phyloP scores from a whole-genome alignment of 352 stramenopile genomes.

The Phytopythium montanum region DNA sequence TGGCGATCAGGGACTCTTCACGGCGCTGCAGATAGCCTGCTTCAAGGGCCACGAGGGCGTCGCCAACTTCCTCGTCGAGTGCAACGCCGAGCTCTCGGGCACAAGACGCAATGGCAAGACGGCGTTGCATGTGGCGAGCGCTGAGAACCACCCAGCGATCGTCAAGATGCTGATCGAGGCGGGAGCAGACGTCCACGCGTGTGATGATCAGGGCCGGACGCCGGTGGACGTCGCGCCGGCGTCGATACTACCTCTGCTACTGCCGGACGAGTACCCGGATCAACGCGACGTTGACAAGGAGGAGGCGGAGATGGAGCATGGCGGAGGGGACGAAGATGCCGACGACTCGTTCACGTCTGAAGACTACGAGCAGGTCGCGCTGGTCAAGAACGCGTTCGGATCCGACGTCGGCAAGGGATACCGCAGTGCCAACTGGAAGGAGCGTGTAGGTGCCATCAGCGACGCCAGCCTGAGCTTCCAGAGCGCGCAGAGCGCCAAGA shows the following conservation, averaged over 20 bases:
- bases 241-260: conserved; percentile 37
- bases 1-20: conserved; percentile 68
- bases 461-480: conserved; percentile 54
- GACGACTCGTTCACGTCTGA: conserved; percentile 27
- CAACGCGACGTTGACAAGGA: conserved; percentile 17
- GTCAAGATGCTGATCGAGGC: conserved; percentile 68
- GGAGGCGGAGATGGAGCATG: conserved; percentile 21
- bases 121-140: conserved; percentile 63
- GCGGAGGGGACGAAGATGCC: conserved; percentile 26
- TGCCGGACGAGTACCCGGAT: conserved; percentile 37
- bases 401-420: conserved; percentile 46
- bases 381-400: conserved; percentile 49
- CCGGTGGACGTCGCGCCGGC: conserved; percentile 59
- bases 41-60: conserved; percentile 69
- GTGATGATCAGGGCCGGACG: conserved; percentile 52
- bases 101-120: conserved; percentile 71
- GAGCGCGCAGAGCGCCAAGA: conserved; percentile 32
- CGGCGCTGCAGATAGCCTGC: conserved; percentile 70
- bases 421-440: conserved; percentile 57
- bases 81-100: conserved; percentile 69
- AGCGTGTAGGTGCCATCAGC: conserved; percentile 42
- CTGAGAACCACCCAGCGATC: conserved; percentile 53
- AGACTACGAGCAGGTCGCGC: conserved; percentile 12
- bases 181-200: conserved; percentile 61
- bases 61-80: conserved; percentile 79